Conservation (phyloP, 306 rosid species). For the Hylodesmum podocarpum region DNA sequence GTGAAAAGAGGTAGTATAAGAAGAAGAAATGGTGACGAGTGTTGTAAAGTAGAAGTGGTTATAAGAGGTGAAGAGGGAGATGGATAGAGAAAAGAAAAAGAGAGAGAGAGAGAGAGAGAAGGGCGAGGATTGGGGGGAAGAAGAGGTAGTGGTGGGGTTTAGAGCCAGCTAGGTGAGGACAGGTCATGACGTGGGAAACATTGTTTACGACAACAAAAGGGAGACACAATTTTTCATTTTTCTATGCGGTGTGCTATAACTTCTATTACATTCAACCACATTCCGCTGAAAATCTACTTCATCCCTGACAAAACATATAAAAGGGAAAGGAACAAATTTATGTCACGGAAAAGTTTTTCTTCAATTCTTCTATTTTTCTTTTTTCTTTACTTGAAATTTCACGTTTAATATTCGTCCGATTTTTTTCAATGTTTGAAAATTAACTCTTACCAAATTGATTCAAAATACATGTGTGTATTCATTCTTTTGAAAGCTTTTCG, state of each 20-base stretch:
- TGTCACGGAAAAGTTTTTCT: no score
- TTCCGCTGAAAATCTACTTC: not conserved
- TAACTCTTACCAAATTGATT: no score
- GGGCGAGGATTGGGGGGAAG: slow-evolving; percentile 28
- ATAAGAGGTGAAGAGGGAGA: not conserved
- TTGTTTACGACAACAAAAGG: not conserved
- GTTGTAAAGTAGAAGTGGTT: no score
- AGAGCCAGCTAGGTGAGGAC: slow-evolving; percentile 33
- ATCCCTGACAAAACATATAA: not conserved
- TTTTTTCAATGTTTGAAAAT: not conserved
- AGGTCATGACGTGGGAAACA: not conserved
- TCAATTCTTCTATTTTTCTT: no score
- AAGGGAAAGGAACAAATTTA: not conserved
- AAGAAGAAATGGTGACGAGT: no score
- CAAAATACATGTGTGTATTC: not conserved
- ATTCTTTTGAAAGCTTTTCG: not conserved
- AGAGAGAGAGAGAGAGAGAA: not conserved
- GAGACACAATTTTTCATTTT: not conserved
- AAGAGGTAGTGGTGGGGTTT: slow-evolving; percentile 21
- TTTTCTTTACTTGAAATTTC: no score
- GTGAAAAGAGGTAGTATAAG: no score
- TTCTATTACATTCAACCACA: no score
- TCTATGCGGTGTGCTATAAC: no score
- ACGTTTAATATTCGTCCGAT: no score
- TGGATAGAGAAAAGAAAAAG: not conserved